Percentiles rank a stretch among this genome's conserved stretches.
These are phyloP conservation scores for Colletotrichum shisoi DNA, from an alignment of 2,329 filamentous ascomycete genomes.

Conservation along the genomic window DNA sequence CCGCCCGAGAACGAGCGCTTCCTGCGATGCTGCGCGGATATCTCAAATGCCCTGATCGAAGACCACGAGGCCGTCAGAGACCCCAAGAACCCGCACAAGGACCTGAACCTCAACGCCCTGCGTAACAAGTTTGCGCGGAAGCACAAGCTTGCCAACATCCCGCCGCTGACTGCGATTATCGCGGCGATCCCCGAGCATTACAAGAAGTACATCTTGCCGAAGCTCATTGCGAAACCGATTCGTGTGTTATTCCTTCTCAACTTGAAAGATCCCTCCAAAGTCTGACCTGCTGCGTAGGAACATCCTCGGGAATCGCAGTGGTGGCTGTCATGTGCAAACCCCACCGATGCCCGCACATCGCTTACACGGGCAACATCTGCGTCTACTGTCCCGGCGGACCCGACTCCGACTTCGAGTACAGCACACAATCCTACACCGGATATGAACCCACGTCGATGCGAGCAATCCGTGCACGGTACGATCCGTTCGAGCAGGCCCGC, in stretches of 20 bases:
- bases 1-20: conserved; percentile 94
- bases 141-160: conserved; percentile 85
- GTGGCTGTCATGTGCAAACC: conserved; percentile 99
- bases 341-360: conserved; percentile 95
- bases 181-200: conserved; percentile 99
- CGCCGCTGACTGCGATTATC: conserved; percentile 94
- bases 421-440: conserved; percentile 97
- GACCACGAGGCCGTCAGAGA: conserved; percentile 86
- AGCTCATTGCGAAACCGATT: conserved; percentile 96
- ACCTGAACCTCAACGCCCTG: conserved; percentile 91
- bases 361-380: conserved; percentile 98
- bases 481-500: conserved; percentile 96
- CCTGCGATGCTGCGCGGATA: conserved; percentile 92
- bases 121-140: conserved; percentile 91
- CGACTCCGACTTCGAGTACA: conserved; percentile 98
- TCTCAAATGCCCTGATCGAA: conserved; percentile 91
- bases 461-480: conserved; percentile 94
- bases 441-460: conserved; percentile 99
- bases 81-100: conserved; percentile 74
- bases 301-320: conserved; percentile 95
- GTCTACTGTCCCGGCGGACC: conserved; percentile 98
- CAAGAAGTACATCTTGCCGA: conserved; percentile 98
- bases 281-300: conserved; percentile 61
- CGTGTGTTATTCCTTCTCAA: conserved; percentile 58
- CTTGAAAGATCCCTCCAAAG: not conserved